Evolutionary conservation across 2,329 filamentous ascomycete species (phyloP).

Genomic region (Ophiostoma perfectum): DNA sequence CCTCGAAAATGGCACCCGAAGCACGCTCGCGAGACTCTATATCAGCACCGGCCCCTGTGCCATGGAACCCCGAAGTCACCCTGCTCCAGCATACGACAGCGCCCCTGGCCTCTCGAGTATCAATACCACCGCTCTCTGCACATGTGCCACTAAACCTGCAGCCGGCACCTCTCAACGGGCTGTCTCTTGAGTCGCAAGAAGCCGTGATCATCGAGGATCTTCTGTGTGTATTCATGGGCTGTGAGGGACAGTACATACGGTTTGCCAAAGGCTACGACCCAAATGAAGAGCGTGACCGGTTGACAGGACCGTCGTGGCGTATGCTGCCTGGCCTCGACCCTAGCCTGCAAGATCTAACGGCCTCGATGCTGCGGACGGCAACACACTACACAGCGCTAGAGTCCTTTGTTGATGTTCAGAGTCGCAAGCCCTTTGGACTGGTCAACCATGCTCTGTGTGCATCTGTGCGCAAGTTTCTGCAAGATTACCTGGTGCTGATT

Average conservation of each 20-base stretch:
- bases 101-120: conserved; percentile 61
- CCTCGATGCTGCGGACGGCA: conserved; percentile 87
- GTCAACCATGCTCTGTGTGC: conserved; percentile 96
- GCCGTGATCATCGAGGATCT: conserved; percentile 82
- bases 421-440: conserved; percentile 83
- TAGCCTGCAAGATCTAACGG: conserved; percentile 79
- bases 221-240: conserved; percentile 94
- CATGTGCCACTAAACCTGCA: conserved; percentile 64
- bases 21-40: neutral
- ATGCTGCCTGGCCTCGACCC: conserved; percentile 82
- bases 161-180: conserved; percentile 60
- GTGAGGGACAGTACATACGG: conserved; percentile 94
- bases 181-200: conserved; percentile 79
- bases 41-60: conserved; percentile 28
- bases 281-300: conserved; percentile 74
- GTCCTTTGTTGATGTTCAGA: conserved; percentile 90
- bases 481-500: conserved; percentile 89
- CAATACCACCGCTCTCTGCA: conserved; percentile 63
- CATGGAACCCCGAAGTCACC: conserved; percentile 76
- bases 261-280: conserved; percentile 81
- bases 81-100: conserved; percentile 62
- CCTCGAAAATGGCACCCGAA: neutral
- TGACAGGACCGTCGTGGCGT: conserved; percentile 75
- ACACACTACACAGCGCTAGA: conserved; percentile 89
- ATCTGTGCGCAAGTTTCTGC: conserved; percentile 83